A percentile compares a stretch with the other conserved stretches of the same genome.
These are phyloP conservation scores for Candida yuanshanica DNA, from an alignment of 805 yeast genomes.

Conservation along the genomic window DNA sequence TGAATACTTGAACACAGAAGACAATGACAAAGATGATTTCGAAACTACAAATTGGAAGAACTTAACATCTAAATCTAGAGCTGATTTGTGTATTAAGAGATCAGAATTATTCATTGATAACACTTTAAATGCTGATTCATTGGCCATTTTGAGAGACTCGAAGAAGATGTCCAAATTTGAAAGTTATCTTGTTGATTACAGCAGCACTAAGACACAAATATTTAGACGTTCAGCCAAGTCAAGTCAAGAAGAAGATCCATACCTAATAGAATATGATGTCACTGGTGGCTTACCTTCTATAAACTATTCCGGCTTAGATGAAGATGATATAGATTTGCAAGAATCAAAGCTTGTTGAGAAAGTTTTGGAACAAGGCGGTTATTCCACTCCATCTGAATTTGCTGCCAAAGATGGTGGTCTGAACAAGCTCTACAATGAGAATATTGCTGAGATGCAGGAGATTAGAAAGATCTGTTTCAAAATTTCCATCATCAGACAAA, in stretches of 20 bases:
- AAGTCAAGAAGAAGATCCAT: constrained; percentile 40
- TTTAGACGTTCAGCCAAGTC: constrained; percentile 27
- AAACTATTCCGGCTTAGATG: constrained; percentile 45
- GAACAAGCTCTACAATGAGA: constrained; percentile 52
- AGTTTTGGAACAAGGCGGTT: constrained; percentile 29
- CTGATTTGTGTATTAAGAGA: constrained; percentile 66
- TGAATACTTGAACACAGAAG: constrained; percentile 42
- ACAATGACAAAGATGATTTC: constrained; percentile 60
- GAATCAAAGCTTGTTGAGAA: constrained; percentile 41
- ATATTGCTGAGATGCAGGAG: constrained; percentile 78
- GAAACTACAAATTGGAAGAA: constrained; percentile 81
- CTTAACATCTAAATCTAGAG: constrained; percentile 73
- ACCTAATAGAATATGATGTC: constrained; percentile 77
- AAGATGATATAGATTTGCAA: constrained; percentile 37
- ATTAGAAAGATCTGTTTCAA: constrained; percentile 85
- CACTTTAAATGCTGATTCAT: constrained; percentile 54
- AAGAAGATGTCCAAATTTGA: constrained; percentile 57
- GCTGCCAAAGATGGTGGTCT: constrained; percentile 49
- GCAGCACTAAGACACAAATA: constrained; percentile 28
- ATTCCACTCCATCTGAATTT: constrained; percentile 34
- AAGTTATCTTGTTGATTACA: constrained; percentile 25
- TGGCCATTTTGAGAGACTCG: constrained; percentile 63
- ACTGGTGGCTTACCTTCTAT: constrained; percentile 74
- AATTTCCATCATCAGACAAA: constrained; percentile 78
- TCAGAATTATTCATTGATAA: constrained; percentile 57